These are phyloP conservation scores for Miamiensis avidus DNA, from an alignment of 169 alveolate genomes.

Conservation along the genomic window DNA sequence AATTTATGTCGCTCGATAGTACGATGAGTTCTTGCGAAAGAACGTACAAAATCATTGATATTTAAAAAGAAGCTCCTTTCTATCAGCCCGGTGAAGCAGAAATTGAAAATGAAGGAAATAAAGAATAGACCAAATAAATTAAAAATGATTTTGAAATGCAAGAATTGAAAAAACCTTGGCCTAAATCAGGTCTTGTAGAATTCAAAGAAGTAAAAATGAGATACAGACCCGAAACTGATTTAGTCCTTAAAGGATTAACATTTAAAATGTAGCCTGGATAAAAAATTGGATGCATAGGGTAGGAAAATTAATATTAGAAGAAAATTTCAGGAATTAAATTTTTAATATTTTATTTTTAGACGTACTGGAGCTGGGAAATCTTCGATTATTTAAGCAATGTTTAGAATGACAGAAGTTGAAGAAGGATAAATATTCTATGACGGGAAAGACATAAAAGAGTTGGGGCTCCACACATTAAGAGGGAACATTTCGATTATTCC, in stretches of 20 bases:
- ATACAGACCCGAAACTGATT: slow-evolving; percentile 6
- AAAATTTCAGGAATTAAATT: too few relatives aligned
- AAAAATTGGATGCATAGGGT: slow-evolving; percentile 16
- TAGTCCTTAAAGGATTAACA: slow-evolving; percentile 18
- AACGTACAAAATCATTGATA: slow-evolving; percentile 24
- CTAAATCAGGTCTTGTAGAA: neutral
- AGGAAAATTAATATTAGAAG: too few relatives aligned
- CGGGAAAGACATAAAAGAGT: neutral
- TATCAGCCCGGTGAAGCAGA: neutral
- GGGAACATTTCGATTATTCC: neutral
- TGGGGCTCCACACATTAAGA: slow-evolving; percentile 3
- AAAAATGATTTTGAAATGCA: neutral
- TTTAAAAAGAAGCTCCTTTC: neutral
- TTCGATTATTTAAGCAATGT: slow-evolving; percentile 28
- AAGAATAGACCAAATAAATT: neutral
- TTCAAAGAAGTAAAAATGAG: slow-evolving; percentile 19
- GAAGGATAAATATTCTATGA: neutral
- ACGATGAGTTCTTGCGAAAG: slow-evolving; percentile 27
- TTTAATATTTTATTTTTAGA: slow-evolving; percentile 5
- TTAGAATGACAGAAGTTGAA: slow-evolving; percentile 42
- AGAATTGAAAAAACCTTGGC: slow-evolving; percentile 9
- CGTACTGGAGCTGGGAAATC: slow-evolving; percentile 52
- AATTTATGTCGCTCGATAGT: slow-evolving; percentile 25
- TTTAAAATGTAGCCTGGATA: slow-evolving; percentile 2
- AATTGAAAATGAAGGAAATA: neutral